A percentile compares a stretch with the other conserved stretches of the same genome.
Conservation (phyloP, 495 filamentous ascomycete genomes). For the Talaromyces trachyspermus region DNA sequence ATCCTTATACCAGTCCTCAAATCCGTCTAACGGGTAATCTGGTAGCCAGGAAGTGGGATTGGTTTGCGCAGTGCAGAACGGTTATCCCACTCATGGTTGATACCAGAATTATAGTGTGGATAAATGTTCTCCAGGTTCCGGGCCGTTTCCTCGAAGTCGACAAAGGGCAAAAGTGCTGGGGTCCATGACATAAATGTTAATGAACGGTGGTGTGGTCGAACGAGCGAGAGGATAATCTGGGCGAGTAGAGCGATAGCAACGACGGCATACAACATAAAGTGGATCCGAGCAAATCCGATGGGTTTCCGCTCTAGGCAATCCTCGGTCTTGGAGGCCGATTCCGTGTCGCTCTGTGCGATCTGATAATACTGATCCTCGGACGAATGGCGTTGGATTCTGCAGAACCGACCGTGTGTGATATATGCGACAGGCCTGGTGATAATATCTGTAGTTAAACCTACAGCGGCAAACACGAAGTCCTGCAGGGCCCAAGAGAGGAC, state of each 20-base stretch:
- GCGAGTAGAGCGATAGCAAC: conserved; percentile 13
- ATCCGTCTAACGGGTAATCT: conserved; percentile 18
- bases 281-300: conserved; percentile 7
- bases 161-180: conserved; percentile 16
- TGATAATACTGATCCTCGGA: neutral
- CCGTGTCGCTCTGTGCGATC: conserved; percentile 6
- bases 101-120: conserved; percentile 2
- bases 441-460: neutral
- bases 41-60: conserved; percentile 26
- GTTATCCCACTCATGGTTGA: conserved; percentile 9
- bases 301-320: conserved; percentile 6
- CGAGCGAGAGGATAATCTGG: neutral
- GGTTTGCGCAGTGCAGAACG: conserved; percentile 18
- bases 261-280: conserved; percentile 12
- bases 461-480: neutral
- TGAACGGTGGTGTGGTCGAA: conserved; percentile 15
- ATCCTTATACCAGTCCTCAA: conserved; percentile 26
- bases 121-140: conserved; percentile 2
- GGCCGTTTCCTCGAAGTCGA: conserved; percentile 3
- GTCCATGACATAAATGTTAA: conserved; percentile 21
- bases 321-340: conserved; percentile 13
- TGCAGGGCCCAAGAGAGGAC: conserved; percentile 12
- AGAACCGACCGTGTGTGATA: neutral
- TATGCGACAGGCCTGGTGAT: conserved; percentile 1
- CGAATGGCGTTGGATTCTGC: neutral